Percentiles rank a stretch among this genome's conserved stretches.
Conservation (phyloP, 2,329 filamentous ascomycete genomes). For the Diplocarpon mali region DNA sequence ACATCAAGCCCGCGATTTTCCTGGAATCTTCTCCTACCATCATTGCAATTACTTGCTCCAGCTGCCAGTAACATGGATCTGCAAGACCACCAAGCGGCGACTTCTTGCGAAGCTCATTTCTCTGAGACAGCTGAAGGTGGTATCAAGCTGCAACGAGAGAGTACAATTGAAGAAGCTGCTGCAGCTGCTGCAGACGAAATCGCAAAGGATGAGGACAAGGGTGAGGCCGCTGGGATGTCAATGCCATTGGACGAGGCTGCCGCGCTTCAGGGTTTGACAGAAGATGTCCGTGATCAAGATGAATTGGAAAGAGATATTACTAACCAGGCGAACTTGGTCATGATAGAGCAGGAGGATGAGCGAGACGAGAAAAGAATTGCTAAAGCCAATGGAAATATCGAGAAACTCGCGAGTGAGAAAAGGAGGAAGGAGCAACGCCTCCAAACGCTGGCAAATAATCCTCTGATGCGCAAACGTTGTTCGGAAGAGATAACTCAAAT, state of each 20-base stretch:
- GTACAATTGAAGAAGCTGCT: slow-evolving; percentile 19
- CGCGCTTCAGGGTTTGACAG: slow-evolving; percentile 47
- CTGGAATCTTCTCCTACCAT: not conserved
- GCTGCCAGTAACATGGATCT: slow-evolving; percentile 7
- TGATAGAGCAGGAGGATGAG: slow-evolving; percentile 52
- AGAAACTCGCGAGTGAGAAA: slow-evolving; percentile 55
- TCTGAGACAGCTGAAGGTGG: not conserved
- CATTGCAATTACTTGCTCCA: not conserved
- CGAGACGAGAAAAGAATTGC: slow-evolving; percentile 52
- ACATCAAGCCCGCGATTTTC: no score
- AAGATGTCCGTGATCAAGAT: slow-evolving; percentile 71
- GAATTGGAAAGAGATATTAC: slow-evolving; percentile 83
- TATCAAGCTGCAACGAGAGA: slow-evolving; percentile 13
- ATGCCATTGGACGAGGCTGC: slow-evolving; percentile 23
- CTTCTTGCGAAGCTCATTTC: not conserved
- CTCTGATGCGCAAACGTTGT: slow-evolving; percentile 35
- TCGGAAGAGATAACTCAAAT: slow-evolving; percentile 28
- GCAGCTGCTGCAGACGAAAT: slow-evolving; percentile 16
- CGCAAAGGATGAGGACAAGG: slow-evolving; percentile 2
- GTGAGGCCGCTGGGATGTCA: not conserved
- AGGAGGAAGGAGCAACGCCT: slow-evolving; percentile 46
- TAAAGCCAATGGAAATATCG: slow-evolving; percentile 41
- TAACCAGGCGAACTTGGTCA: slow-evolving; percentile 44
- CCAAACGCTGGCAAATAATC: slow-evolving; percentile 38
- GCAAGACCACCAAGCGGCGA: not conserved